Conservation (phyloP, 345 rosid species). For the Linum usitatissimum region DNA sequence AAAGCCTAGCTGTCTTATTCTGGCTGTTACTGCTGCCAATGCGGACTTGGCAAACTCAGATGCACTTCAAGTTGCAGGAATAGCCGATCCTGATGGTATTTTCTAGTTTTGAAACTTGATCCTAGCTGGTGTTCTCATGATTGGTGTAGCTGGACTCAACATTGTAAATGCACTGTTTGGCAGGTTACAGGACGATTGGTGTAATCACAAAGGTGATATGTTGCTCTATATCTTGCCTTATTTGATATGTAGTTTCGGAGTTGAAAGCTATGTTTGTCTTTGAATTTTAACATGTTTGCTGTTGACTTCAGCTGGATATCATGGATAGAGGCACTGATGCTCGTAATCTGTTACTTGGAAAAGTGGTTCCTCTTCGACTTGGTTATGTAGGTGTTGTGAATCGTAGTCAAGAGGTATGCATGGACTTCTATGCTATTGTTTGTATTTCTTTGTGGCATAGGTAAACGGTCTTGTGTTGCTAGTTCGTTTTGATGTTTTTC, state of each 20-base stretch:
- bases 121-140: not conserved
- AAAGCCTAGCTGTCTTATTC: constrained; percentile 3
- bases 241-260: not conserved
- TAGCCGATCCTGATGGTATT: constrained; percentile 2
- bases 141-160: not conserved
- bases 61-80: constrained; percentile 5
- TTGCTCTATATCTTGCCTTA: constrained; percentile 1
- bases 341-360: constrained; percentile 50
- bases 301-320: constrained; percentile 48
- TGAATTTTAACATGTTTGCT: constrained; percentile 2
- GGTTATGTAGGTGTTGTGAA: constrained; percentile 69
- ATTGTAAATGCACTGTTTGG: constrained; percentile 7
- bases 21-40: constrained; percentile 1
- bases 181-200: constrained; percentile 65
- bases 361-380: constrained; percentile 46
- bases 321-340: constrained; percentile 68
- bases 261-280: not conserved
- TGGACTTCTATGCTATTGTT: not conserved
- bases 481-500: too few species aligned
- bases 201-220: constrained; percentile 44
- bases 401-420: constrained; percentile 54
- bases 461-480: not conserved
- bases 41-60: constrained; percentile 2
- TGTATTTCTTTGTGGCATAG: not conserved
- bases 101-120: not conserved